phyloP scores from a whole-genome alignment of 129 eudicot genomes.

The Escallonia rubra region DNA sequence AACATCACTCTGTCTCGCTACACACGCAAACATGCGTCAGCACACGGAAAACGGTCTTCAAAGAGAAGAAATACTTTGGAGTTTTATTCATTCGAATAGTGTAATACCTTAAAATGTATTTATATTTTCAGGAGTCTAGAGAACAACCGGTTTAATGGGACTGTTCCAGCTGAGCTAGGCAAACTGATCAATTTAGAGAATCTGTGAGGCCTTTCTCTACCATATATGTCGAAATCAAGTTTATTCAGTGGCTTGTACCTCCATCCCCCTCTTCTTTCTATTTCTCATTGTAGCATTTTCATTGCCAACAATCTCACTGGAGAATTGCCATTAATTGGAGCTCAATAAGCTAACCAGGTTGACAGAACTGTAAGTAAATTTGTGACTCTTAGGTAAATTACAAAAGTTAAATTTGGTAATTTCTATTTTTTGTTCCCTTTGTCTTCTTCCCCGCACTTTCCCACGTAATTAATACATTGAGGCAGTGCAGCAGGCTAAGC shows the following conservation, averaged over 20 bases:
- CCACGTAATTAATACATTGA: not conserved
- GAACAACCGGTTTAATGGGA: conserved; percentile 45
- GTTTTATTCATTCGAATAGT: not conserved
- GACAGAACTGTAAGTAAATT: conserved; percentile 54
- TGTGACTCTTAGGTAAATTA: not conserved
- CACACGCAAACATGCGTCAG: not conserved
- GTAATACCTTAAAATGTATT: not conserved
- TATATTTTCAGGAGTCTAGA: conserved; percentile 46
- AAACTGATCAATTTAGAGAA: conserved; percentile 29
- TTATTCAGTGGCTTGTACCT: too few species aligned
- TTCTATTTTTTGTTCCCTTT: conserved; percentile 1
- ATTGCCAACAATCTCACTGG: conserved; percentile 58
- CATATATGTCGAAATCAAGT: too few species aligned
- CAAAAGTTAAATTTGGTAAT: not conserved
- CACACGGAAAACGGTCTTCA: too few species aligned
- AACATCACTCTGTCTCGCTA: conserved; percentile 17
- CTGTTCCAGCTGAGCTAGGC: conserved; percentile 60
- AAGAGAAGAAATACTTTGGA: not conserved
- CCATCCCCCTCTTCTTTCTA: not conserved
- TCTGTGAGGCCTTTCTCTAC: conserved; percentile 36
- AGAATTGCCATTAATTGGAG: conserved; percentile 40
- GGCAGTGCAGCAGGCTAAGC: conserved; percentile 43
- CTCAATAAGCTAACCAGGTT: conserved; percentile 37
- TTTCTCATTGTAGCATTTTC: conserved; percentile 31
- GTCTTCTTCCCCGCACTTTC: not conserved